Base-by-base conservation (phyloP, 1,284 basidiomycete genomes). In the Coniferiporia sulphurascens region DNA sequence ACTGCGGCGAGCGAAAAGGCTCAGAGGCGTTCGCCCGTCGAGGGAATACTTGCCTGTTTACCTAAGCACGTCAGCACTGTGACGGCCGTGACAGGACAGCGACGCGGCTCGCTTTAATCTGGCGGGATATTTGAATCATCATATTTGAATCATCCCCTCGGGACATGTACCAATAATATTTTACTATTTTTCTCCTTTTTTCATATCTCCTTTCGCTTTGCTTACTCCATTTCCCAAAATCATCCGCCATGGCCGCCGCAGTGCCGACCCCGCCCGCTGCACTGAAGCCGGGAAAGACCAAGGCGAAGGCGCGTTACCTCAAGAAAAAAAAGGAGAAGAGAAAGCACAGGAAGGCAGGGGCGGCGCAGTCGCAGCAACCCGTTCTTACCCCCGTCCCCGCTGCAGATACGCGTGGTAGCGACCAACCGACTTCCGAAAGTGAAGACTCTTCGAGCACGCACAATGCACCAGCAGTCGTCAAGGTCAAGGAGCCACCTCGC, bases 241-340 rank as follows among this genome's bases (percentile, higher is more conserved):
- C 36, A n/a, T 21, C 44, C 8, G 3, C 19, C 45, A 59, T 54
- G 58, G 38, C 36, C 38, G 38, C 55, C 27, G 52, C 52, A 7
- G 58, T 50, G 32, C 17, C 52, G 27, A 13, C 17, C 10, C 32
- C 52, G 32, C 19, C 43, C 34, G 10, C 8, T 5, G n/a, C 17
- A 5, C 48, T 44, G 21, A 54, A 54, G 38, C n/a, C 76, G 73
- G 70, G 65, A 59, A 79, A 84, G 71, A 83, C 83, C 0, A 82
- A 78, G 44, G 80, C 84, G 5, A 85, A 89, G 70, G 73, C 81
- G 65, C 75, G 83, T 58, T 89, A 89, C 70, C 73, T 87, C 41
- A 83, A 82, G 65, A 81, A 81, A 56, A 89, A 89, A 72, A 81
- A 81, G 65, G 78, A 81, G 56, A 78, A 82, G 55, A 76, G 80